Base-by-base conservation (phyloP, 352 stramenopile genomes). In the Nothophytophthora sp. region DNA sequence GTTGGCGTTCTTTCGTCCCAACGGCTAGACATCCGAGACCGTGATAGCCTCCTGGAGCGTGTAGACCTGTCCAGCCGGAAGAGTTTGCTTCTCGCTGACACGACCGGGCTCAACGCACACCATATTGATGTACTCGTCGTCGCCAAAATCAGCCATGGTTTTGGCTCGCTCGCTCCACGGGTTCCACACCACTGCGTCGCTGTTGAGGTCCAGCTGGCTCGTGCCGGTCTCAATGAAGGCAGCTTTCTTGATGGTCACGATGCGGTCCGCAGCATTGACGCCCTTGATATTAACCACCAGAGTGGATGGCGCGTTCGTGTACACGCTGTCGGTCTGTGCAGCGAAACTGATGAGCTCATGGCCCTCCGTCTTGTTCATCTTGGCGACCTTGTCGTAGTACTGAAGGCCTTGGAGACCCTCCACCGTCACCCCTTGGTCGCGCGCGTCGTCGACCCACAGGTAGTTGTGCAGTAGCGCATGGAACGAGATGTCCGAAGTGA, bases 381-480 rank as follows among this genome's bases (percentile, higher is more conserved):
- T 73, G 16, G 74, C 60, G 2, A 98, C 71, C 73, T 98, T 97
- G 66, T 98, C 88, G 44, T 85, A 56, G 55, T 94, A 96, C 7
- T 64, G 40, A 27, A 96, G 73, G 3, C 85, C 86, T 52, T 96
- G 70, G 18, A 98, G 78, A 2, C 95, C 93, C 15, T 74, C 63
- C 3, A 98, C 83, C 38, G 63, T 34, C 29, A 73, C 70, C 38
- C 70, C 70, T 15, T 65, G 63, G 44, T 80, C 50, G 49, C 78
- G 73, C n/a, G 90, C 63, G 27, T 93, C 80, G 37, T 94, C 67
- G 23, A 97, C 76, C 8, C 63, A 63, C 45, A 97, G 84, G 68
- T 98, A 99, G 28, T 92, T 98, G 73, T 98, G 95, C 23, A 98
- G 70, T 24, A 98, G 60, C 35, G 88, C 81, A 55, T 99, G 92